Conservation (phyloP, 176 grass and related monocot genomes). For the Ensete ventricosum region DNA sequence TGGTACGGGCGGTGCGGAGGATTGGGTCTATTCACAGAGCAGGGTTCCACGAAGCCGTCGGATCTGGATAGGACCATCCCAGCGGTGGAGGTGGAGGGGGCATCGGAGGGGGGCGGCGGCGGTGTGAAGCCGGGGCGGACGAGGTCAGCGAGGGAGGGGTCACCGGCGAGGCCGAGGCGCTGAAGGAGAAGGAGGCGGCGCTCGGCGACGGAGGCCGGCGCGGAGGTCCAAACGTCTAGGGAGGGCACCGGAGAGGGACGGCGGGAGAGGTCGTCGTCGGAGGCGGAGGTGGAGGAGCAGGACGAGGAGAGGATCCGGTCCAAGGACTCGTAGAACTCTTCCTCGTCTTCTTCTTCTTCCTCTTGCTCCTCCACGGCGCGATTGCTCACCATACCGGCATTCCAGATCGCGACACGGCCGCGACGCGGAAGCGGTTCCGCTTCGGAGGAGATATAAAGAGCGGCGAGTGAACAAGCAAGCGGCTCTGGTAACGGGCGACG, state of each 20-base stretch:
- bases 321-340: conserved; percentile 2
- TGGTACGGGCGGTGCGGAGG: conserved; percentile 9
- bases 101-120: background rate
- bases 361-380: background rate
- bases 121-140: background rate
- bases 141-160: conserved; percentile 47
- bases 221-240: conserved; percentile 82
- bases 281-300: conserved; percentile 8
- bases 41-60: conserved; percentile 24
- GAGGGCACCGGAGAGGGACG: conserved; percentile 12
- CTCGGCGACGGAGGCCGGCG: conserved; percentile 73
- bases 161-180: conserved; percentile 46
- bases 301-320: conserved; percentile 10
- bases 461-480: too few relatives aligned
- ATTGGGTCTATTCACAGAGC: conserved; percentile 12
- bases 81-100: background rate
- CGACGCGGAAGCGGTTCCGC: too few relatives aligned
- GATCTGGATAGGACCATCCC: conserved; percentile 60
- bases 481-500: too few relatives aligned
- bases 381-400: conserved; percentile 39
- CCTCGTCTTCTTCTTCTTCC: background rate
- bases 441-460: too few relatives aligned
- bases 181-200: conserved; percentile 57
- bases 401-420: too few relatives aligned
- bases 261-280: background rate